Conservation (phyloP, 352 stramenopile genomes). For the Globisporangium emineosum region DNA sequence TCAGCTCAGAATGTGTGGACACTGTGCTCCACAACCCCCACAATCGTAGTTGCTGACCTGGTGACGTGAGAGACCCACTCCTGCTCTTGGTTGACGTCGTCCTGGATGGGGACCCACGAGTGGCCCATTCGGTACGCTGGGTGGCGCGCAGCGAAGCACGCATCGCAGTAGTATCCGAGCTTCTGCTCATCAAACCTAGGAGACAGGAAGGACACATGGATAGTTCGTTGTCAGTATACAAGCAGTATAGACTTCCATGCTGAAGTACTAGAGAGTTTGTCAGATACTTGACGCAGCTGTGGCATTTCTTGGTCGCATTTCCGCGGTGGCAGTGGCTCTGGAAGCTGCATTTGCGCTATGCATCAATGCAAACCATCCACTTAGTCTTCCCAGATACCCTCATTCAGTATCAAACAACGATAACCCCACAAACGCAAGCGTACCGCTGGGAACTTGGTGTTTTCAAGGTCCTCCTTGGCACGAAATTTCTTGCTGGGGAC, state of each 20-base stretch:
- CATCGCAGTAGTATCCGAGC: constrained; percentile 64
- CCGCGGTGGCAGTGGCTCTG: constrained; percentile 42
- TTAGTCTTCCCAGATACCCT: not conserved
- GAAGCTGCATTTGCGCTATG: constrained; percentile 50
- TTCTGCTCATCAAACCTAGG: constrained; percentile 52
- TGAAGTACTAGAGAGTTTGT: not conserved
- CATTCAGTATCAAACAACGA: not conserved
- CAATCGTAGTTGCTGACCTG: constrained; percentile 23
- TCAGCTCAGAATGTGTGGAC: not conserved
- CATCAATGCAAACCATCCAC: not conserved
- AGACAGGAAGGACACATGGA: not conserved
- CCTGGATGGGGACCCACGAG: constrained; percentile 49
- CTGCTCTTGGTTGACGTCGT: constrained; percentile 51
- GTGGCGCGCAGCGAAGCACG: constrained; percentile 56
- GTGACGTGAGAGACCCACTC: constrained; percentile 62
- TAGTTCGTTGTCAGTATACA: not conserved
- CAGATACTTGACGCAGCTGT: constrained; percentile 60
- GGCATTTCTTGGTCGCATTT: constrained; percentile 59
- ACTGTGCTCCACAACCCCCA: too few relatives aligned
- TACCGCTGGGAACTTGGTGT: constrained; percentile 20
- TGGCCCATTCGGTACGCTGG: constrained; percentile 52
- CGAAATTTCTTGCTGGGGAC: not conserved
- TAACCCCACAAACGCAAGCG: not conserved
- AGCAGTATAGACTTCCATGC: too few relatives aligned
- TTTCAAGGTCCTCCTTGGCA: constrained; percentile 17